phyloP scores from a whole-genome alignment of 139 green algal genomes.

The Chlorella vulgaris region DNA sequence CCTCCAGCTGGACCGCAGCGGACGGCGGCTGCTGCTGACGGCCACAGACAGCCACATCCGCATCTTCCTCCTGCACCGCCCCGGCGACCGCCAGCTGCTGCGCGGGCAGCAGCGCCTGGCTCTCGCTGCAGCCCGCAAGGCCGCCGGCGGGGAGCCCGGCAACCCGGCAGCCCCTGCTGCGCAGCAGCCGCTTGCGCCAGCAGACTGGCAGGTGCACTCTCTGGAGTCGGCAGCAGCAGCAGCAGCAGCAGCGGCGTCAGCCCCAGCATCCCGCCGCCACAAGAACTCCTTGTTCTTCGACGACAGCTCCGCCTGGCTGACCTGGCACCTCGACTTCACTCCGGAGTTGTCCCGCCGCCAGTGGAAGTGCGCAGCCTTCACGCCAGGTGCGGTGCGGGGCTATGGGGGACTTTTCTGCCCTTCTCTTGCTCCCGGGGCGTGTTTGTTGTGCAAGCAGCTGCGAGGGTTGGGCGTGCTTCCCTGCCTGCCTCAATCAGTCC shows the following conservation, averaged over 20 bases:
- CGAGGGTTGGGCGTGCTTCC: neutral
- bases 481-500: neutral
- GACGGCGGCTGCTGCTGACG: conserved; percentile 71
- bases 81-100: neutral
- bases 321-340: neutral
- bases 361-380: conserved; percentile 29
- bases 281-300: neutral
- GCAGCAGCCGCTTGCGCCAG: neutral
- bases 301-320: neutral
- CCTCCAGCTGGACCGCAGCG: conserved; percentile 69
- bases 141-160: neutral
- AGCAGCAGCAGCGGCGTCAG: neutral
- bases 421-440: too few relatives aligned
- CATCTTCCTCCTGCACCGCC: conserved; percentile 54
- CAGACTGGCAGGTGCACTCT: too few relatives aligned
- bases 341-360: neutral
- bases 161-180: neutral
- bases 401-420: neutral
- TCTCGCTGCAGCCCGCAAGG: neutral
- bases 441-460: neutral
- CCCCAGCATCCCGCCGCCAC: too few relatives aligned
- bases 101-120: neutral
- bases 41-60: conserved; percentile 74
- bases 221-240: too few relatives aligned
- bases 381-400: conserved; percentile 5